Percentiles rank a stretch among this genome's conserved stretches.
Evolutionary conservation across 2,329 filamentous ascomycete genomes (phyloP).

Genomic region (Coleophoma eucalyptorum): DNA sequence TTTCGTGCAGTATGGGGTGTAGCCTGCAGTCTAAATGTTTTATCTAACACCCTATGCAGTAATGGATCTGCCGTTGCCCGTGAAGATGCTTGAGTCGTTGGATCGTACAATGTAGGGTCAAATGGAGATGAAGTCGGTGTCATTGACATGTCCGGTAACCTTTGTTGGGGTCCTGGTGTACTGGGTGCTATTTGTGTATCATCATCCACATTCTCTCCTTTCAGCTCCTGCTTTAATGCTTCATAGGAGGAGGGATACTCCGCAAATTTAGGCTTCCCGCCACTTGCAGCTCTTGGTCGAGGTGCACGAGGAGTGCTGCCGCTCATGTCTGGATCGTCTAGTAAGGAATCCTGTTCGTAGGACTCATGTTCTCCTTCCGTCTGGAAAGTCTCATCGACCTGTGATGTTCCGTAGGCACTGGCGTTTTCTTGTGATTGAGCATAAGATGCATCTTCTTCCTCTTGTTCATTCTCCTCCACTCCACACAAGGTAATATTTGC

Average conservation of each 20-base stretch:
- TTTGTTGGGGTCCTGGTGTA: conserved; percentile 33
- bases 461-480: conserved; percentile 76
- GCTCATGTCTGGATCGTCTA: conserved; percentile 59
- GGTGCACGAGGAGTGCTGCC: conserved; percentile 66
- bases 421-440: conserved; percentile 24
- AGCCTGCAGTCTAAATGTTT: conserved; percentile 89
- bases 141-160: conserved; percentile 59
- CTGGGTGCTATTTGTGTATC: conserved; percentile 32
- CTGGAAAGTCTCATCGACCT: conserved; percentile 23
- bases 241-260: conserved; percentile 76
- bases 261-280: conserved; percentile 49
- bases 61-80: conserved; percentile 63
- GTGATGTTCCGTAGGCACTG: conserved; percentile 37
- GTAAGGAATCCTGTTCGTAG: conserved; percentile 51
- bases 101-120: conserved; percentile 39
- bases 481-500: conserved; percentile 95
- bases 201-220: conserved; percentile 32
- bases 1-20: conserved; percentile 68
- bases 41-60: conserved; percentile 89
- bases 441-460: conserved; percentile 44
- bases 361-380: conserved; percentile 15
- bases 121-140: conserved; percentile 57
- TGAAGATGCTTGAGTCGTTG: conserved; percentile 23
- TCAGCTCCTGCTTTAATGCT: conserved; percentile 63
- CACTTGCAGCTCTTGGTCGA: conserved; percentile 40